Percentiles rank a stretch among this genome's conserved stretches.
Evolutionary conservation across 345 rosid genomes (phyloP).

Genomic region (Jatropha curcas): DNA sequence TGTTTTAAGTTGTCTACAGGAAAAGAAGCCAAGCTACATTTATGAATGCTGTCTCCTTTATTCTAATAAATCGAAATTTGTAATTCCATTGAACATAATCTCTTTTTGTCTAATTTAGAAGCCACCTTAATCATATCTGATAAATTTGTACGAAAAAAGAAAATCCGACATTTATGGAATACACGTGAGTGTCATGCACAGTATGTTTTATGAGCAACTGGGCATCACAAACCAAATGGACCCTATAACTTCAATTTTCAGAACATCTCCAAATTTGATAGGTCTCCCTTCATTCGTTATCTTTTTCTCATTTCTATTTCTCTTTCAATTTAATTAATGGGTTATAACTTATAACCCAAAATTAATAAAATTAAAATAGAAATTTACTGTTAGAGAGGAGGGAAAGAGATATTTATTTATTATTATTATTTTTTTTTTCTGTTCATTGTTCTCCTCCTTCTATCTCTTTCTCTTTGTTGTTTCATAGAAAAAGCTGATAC

Average conservation of each 20-base stretch:
- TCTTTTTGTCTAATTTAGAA: not conserved
- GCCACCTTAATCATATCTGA: not conserved
- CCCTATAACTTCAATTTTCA: not conserved
- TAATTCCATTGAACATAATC: no score
- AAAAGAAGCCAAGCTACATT: not conserved
- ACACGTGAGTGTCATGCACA: conserved; percentile 39
- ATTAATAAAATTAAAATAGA: no score
- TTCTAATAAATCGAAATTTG: no score
- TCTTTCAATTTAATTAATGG: no score
- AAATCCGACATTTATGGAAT: conserved; percentile 33
- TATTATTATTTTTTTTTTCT: no score
- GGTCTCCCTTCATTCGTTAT: conserved; percentile 3
- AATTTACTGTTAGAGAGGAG: no score
- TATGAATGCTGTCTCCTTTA: not conserved
- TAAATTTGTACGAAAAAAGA: not conserved
- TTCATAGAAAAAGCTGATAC: conserved; percentile 6
- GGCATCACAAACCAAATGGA: not conserved
- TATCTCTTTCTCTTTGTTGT: not conserved
- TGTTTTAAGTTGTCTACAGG: not conserved
- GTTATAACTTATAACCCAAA: no score
- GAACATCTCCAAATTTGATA: not conserved
- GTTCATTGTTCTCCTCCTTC: not conserved
- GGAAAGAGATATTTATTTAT: no score
- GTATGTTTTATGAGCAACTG: not conserved
- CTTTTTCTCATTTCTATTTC: not conserved